These are phyloP conservation scores for Aristolochia californica DNA, from an alignment of 164 flowering plant genomes.

Conservation along the genomic window DNA sequence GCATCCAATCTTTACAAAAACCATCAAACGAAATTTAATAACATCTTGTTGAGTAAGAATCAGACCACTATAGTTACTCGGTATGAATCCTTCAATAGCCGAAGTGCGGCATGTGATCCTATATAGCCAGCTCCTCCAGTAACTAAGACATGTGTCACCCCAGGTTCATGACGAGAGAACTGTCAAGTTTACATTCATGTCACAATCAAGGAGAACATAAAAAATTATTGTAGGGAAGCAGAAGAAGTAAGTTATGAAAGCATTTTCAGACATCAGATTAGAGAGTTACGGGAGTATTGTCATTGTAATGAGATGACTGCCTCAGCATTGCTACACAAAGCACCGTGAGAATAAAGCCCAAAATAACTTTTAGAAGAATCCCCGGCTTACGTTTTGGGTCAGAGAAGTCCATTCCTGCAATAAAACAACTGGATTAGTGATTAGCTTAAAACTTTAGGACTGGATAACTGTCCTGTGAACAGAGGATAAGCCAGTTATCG, in stretches of 20 bases:
- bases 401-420: slow-evolving; percentile 65
- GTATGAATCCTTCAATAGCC: slow-evolving; percentile 73
- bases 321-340: slow-evolving; percentile 67
- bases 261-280: neutral
- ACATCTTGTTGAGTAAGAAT: neutral
- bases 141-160: slow-evolving; percentile 84
- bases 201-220: neutral
- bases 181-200: slow-evolving; percentile 11
- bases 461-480: neutral
- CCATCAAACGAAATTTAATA: neutral
- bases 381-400: slow-evolving; percentile 67
- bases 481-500: too few species aligned
- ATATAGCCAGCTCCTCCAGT: slow-evolving; percentile 98
- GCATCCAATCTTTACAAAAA: neutral
- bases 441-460: too few species aligned
- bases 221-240: neutral
- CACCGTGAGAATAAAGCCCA: slow-evolving; percentile 55
- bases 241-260: too few species aligned
- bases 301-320: slow-evolving; percentile 47
- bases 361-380: slow-evolving; percentile 53
- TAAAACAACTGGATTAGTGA: neutral
- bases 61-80: slow-evolving; percentile 90
- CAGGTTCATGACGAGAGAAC: slow-evolving; percentile 70
- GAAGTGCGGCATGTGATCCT: slow-evolving; percentile 88
- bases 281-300: slow-evolving; percentile 46